Percentiles rank a stretch among this genome's conserved stretches.
Conservation (phyloP, 345 rosid genomes). For the Microthlaspi erraticum region DNA sequence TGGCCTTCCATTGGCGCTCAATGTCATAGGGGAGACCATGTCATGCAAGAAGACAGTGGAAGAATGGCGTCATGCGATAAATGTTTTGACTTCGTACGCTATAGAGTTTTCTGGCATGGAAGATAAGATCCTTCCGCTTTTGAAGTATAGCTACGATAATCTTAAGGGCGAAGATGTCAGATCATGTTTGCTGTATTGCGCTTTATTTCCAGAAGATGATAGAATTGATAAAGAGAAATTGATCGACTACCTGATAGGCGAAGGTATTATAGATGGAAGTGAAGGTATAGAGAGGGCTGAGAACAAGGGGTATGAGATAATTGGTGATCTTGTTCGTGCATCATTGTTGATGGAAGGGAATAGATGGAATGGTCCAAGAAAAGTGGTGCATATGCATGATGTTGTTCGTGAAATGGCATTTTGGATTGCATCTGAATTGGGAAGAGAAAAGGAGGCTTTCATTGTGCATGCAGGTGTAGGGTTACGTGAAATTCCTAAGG, state of each 20-base stretch:
- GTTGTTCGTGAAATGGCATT: slow-evolving; percentile 51
- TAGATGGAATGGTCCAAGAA: slow-evolving; percentile 24
- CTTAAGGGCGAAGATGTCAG: slow-evolving; percentile 6
- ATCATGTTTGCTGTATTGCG: slow-evolving; percentile 48
- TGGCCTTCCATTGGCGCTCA: slow-evolving; percentile 51
- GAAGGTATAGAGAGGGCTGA: slow-evolving; percentile 25
- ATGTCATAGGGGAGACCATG: slow-evolving; percentile 46
- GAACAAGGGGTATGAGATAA: slow-evolving; percentile 30
- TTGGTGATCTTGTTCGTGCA: slow-evolving; percentile 26
- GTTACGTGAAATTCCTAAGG: background rate
- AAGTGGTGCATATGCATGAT: slow-evolving; percentile 49
- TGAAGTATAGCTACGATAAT: slow-evolving; percentile 45
- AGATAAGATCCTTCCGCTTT: slow-evolving; percentile 32
- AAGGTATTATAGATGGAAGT: slow-evolving; percentile 32
- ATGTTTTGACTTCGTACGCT: slow-evolving; percentile 37
- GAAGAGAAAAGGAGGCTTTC: background rate
- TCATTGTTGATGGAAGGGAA: slow-evolving; percentile 42
- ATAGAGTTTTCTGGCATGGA: slow-evolving; percentile 26
- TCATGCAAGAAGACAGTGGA: slow-evolving; percentile 22
- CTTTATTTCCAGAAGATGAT: slow-evolving; percentile 46
- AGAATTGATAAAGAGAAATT: slow-evolving; percentile 26
- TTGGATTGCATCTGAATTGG: slow-evolving; percentile 24
- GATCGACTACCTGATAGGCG: slow-evolving; percentile 42
- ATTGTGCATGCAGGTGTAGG: background rate
- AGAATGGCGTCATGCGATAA: slow-evolving; percentile 47